Evolutionary conservation across 257 asterid genomes (phyloP).

Genomic region (Knoxia roxburghii): DNA sequence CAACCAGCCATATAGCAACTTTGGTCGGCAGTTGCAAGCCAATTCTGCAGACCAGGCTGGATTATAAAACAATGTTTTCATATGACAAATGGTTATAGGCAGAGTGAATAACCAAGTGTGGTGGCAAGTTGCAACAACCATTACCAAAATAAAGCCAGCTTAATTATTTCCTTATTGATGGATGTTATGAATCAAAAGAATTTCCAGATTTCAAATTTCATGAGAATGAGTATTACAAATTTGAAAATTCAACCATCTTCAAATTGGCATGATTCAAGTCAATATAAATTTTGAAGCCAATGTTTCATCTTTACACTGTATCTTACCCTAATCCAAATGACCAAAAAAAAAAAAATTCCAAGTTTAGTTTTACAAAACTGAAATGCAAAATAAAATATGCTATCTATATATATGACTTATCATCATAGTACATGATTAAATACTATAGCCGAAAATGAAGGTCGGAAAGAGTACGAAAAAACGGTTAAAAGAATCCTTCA

Average conservation of each 20-base stretch:
- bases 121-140: conserved; percentile 1
- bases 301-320: neutral
- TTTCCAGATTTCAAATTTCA: neutral
- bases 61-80: too few species aligned
- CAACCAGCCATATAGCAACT: too few species aligned
- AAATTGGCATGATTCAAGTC: neutral
- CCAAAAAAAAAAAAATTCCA: neutral
- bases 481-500: neutral
- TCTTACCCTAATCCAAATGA: neutral
- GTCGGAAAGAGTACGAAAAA: neutral
- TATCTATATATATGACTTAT: too few species aligned
- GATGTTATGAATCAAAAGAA: neutral
- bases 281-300: neutral
- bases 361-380: neutral
- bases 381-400: neutral
- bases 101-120: too few species aligned
- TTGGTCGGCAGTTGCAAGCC: too few species aligned
- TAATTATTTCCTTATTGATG: neutral
- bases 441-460: neutral
- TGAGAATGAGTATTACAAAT: neutral
- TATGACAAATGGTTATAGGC: too few species aligned
- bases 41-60: too few species aligned
- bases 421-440: neutral
- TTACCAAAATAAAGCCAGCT: neutral
- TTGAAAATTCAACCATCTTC: neutral